Evolutionary conservation across 768 basidiomycete species (phyloP).

Genomic region (Psilocybe cubensis): DNA sequence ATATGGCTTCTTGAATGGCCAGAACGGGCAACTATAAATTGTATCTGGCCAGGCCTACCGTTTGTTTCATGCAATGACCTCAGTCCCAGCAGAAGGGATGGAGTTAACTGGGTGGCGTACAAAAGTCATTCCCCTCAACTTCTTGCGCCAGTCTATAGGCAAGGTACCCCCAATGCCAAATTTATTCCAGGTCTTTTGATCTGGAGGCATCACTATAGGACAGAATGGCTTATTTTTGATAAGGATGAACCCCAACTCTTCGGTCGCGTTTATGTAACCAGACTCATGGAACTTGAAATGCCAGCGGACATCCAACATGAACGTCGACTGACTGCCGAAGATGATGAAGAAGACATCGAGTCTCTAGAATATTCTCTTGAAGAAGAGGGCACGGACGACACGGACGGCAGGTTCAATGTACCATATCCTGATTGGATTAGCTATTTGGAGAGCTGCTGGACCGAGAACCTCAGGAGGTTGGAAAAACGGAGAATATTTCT

Average conservation of each 20-base stretch:
- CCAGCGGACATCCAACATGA: background rate
- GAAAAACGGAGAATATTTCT: too few relatives aligned
- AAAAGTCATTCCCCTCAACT: background rate
- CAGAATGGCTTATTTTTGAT: background rate
- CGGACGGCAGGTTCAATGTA: too few relatives aligned
- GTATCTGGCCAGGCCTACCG: slow-evolving; percentile 10
- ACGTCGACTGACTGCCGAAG: background rate
- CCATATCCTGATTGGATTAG: too few relatives aligned
- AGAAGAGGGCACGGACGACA: too few relatives aligned
- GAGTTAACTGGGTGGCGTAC: background rate
- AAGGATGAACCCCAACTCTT: background rate
- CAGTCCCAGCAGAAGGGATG: background rate
- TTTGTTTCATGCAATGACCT: background rate
- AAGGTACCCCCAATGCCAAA: background rate
- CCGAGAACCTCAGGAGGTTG: too few relatives aligned
- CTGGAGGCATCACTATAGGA: background rate
- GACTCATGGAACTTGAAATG: background rate
- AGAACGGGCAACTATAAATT: background rate
- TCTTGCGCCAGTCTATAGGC: background rate
- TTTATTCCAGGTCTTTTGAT: background rate
- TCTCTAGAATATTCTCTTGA: too few relatives aligned
- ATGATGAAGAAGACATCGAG: background rate
- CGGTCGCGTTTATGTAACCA: background rate
- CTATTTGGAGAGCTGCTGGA: too few relatives aligned
- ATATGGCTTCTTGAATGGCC: background rate